A percentile compares a stretch with the other conserved stretches of the same genome.
Conservation (phyloP, 345 rosid genomes). For the Brassica incana region DNA sequence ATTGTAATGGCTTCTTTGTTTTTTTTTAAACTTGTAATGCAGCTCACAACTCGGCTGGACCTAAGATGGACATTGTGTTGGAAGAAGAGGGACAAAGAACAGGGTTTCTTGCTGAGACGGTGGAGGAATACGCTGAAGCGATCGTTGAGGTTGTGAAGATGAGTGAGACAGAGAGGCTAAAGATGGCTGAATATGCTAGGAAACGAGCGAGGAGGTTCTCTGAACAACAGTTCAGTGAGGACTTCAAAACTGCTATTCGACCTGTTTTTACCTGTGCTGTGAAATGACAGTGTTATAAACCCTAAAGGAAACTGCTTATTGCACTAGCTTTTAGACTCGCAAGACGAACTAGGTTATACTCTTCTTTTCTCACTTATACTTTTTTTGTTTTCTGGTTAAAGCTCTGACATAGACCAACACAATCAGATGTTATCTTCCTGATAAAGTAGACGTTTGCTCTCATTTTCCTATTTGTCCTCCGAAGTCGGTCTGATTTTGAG, state of each 20-base stretch:
- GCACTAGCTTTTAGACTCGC: constrained; percentile 8
- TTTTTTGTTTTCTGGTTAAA: constrained; percentile 1
- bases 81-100: constrained; percentile 83
- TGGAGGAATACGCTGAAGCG: constrained; percentile 76
- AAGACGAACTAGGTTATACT: constrained; percentile 12
- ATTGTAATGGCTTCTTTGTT: neutral
- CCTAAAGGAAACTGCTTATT: neutral
- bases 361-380: neutral
- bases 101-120: constrained; percentile 77
- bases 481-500: neutral
- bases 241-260: constrained; percentile 63
- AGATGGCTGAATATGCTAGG: constrained; percentile 79
- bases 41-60: constrained; percentile 97
- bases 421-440: neutral
- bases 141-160: constrained; percentile 55
- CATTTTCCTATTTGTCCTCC: no score
- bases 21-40: constrained; percentile 19
- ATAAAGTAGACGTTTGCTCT: neutral
- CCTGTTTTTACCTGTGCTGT: constrained; percentile 40
- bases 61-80: constrained; percentile 88
- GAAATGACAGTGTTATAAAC: constrained; percentile 4
- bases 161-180: constrained; percentile 65
- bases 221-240: constrained; percentile 68
- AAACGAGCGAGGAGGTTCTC: constrained; percentile 69
- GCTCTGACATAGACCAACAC: neutral